These are phyloP conservation scores for Chrysoporthe deuterocubensis DNA, from an alignment of 2,329 filamentous ascomycete genomes.

Conservation along the genomic window DNA sequence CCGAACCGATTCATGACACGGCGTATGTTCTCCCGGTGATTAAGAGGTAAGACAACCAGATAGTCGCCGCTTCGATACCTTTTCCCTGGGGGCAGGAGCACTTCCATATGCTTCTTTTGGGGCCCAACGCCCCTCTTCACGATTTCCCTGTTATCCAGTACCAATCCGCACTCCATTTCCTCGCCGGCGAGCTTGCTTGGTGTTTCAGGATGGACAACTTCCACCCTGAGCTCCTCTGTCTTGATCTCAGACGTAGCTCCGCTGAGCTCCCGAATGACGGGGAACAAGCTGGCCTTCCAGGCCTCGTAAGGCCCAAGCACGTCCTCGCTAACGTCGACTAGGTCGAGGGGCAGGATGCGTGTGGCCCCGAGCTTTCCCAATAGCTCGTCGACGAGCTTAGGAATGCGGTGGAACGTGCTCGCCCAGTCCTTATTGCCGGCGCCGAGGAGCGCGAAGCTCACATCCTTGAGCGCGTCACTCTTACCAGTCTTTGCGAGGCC, in stretches of 20 bases:
- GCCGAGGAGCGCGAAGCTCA: slow-evolving; percentile 61
- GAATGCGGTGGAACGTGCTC: slow-evolving; percentile 55
- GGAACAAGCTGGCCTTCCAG: slow-evolving; percentile 50
- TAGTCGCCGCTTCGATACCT: slow-evolving; percentile 66
- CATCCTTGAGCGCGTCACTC: slow-evolving; percentile 46
- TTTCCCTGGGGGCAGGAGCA: slow-evolving; percentile 41
- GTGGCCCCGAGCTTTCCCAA: slow-evolving; percentile 49
- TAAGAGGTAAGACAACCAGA: slow-evolving; percentile 62
- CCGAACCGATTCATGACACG: slow-evolving; percentile 59
- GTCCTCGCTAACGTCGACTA: slow-evolving; percentile 53
- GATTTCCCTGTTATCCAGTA: slow-evolving; percentile 28
- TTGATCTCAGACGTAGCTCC: slow-evolving; percentile 27
- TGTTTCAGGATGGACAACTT: slow-evolving; percentile 27
- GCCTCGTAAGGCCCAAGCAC: slow-evolving; percentile 55
- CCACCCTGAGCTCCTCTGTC: slow-evolving; percentile 28
- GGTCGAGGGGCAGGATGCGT: slow-evolving; percentile 47
- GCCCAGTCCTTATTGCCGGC: slow-evolving; percentile 50
- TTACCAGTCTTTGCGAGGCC: slow-evolving; percentile 36
- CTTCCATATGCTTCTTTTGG: slow-evolving; percentile 32
- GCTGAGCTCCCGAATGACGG: slow-evolving; percentile 30
- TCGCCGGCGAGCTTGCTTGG: slow-evolving; percentile 29
- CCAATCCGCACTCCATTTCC: slow-evolving; percentile 22
- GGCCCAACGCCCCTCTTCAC: slow-evolving; percentile 28
- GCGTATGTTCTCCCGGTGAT: slow-evolving; percentile 56
- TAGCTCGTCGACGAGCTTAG: slow-evolving; percentile 50